A percentile compares a stretch with the other conserved stretches of the same genome.
phyloP scores from a whole-genome alignment of 768 basidiomycete species.

The Sarcomyxa edulis region DNA sequence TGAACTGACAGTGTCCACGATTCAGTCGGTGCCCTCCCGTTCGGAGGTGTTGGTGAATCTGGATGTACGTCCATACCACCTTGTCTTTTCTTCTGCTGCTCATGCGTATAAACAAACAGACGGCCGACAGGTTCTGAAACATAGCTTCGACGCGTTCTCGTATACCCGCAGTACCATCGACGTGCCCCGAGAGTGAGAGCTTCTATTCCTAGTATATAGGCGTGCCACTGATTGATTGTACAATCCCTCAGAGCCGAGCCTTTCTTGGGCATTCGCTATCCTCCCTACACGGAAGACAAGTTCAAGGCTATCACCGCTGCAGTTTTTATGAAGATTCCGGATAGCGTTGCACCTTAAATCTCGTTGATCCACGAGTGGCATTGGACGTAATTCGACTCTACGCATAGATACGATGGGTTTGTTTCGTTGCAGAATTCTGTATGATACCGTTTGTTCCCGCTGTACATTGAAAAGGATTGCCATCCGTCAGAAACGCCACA shows the following conservation, averaged over 20 bases:
- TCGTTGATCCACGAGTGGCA: no score
- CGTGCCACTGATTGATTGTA: background rate
- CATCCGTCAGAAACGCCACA: no score
- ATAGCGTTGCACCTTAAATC: no score
- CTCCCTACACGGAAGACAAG: constrained; percentile 42
- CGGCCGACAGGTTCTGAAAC: constrained; percentile 46
- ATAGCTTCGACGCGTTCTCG: constrained; percentile 51
- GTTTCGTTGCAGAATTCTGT: no score
- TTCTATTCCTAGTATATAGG: background rate
- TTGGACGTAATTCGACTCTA: no score
- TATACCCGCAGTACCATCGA: constrained; percentile 44
- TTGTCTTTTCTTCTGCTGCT: background rate
- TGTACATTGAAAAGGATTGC: no score
- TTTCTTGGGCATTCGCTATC: constrained; percentile 36
- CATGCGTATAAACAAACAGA: constrained; percentile 29
- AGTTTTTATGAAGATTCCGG: constrained; percentile 18
- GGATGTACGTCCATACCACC: constrained; percentile 41
- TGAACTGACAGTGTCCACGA: background rate
- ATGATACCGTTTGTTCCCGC: no score
- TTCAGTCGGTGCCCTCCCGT: constrained; percentile 33
- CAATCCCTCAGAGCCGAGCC: constrained; percentile 32
- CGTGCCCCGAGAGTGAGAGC: constrained; percentile 47
- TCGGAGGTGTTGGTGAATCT: constrained; percentile 56
- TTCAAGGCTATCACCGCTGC: constrained; percentile 21
- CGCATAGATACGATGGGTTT: no score